These are phyloP conservation scores for Saccharomycopsis schoenii DNA, from an alignment of 805 yeast genomes.

Conservation along the genomic window DNA sequence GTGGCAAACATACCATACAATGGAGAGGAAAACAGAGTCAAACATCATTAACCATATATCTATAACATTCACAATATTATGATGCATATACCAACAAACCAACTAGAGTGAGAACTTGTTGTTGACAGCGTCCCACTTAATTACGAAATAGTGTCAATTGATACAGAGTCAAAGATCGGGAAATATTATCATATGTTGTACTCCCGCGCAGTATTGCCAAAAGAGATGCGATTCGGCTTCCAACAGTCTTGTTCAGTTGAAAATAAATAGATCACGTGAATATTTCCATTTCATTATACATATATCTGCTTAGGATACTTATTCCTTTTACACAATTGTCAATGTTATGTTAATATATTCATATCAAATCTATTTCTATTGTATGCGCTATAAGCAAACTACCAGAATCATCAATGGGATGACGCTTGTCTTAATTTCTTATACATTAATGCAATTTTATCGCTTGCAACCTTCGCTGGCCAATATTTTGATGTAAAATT, in stretches of 20 bases:
- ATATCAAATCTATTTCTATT: not conserved
- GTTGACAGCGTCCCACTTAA: not conserved
- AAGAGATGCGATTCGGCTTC: too few species aligned
- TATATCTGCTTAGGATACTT: not conserved
- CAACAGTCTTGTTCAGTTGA: not conserved
- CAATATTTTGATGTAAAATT: slow-evolving; percentile 73
- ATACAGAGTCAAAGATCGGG: not conserved
- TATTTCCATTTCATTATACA: not conserved
- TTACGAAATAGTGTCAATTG: too few species aligned
- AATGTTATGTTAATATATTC: not conserved
- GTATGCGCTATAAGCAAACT: not conserved
- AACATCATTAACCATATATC: too few species aligned
- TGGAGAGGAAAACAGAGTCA: too few species aligned
- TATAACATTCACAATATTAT: too few species aligned
- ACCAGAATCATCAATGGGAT: not conserved
- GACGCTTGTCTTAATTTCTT: slow-evolving; percentile 34
- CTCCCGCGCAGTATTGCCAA: too few species aligned
- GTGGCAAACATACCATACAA: too few species aligned
- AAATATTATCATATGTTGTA: too few species aligned
- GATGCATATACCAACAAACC: too few species aligned
- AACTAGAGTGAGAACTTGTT: too few species aligned
- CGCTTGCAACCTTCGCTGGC: slow-evolving; percentile 78
- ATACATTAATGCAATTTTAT: slow-evolving; percentile 70
- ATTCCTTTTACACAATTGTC: not conserved
- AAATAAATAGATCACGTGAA: not conserved